Evolutionary conservation across 2,329 filamentous ascomycete genomes (phyloP), one percentile per base, ranked within the genome.

Genomic region (Apiospora phragmitis): DNA sequence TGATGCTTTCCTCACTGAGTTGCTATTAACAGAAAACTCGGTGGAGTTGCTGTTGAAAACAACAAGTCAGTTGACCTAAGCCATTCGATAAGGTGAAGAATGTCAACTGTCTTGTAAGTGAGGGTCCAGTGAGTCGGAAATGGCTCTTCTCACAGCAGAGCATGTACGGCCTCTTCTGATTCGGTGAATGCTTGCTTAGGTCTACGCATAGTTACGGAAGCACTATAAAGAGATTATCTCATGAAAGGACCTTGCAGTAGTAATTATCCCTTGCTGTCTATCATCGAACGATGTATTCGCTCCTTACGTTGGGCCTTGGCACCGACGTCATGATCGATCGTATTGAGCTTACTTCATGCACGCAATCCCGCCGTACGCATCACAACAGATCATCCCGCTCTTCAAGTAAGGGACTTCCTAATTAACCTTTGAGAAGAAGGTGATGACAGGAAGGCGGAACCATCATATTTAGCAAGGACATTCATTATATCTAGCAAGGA

Each of bases 361-460:
- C 0, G 11, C 1, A 12, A 35, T 62, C 9, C 55, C 55, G 9
- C 55, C 7, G n/a, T n/a, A 12, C 55, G 32, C 55, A 14, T 5
- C 32, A 11, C 55, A n/a, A 8, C 3, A 24, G 9, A 12, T 14
- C 9, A 38, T 4, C 32, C 35, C 9, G 1, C 38, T n/a, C 29
- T 3, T 38, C 8, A 14, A 14, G 18, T 38, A 35, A 8, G 51
- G 45, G 45, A 18, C 16, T 24, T 1, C 3, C n/a, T 14, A 6
- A 2, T 14, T 49, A n/a, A 3, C n/a, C n/a, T 24, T 14, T 0
- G 9, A 26, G 0, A 14, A 14, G 9, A 2, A 24, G 11, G 14
- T 12, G 1, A 49, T 49, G 9, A 49, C 12, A 24, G n/a, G 1
- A n/a, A 18, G 29, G n/a, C 8, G n/a, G 0, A 2, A 11, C 6